phyloP scores from a whole-genome alignment of 768 basidiomycete genomes.

The Russula emetica region DNA sequence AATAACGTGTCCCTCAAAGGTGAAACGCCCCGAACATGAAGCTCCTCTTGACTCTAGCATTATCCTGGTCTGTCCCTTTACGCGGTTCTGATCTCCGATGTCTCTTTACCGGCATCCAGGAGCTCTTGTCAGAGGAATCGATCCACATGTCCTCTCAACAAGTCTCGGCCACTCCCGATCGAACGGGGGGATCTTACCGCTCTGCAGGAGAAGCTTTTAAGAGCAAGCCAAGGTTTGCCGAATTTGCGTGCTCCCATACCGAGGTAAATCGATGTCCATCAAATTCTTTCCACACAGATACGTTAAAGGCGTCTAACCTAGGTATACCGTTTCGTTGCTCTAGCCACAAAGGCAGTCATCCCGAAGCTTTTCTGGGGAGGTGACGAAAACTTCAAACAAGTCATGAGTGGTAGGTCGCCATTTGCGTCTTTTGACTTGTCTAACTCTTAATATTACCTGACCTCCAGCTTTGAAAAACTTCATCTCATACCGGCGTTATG shows the following conservation, averaged over 20 bases:
- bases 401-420: conserved; percentile 46
- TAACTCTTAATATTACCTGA: neutral
- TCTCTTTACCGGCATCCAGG: conserved; percentile 40
- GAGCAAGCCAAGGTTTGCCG: conserved; percentile 70
- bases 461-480: conserved; percentile 66
- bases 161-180: conserved; percentile 36
- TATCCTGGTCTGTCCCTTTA: conserved; percentile 50
- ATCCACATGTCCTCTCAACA: conserved; percentile 53
- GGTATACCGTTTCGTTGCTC: conserved; percentile 66
- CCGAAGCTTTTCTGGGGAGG: conserved; percentile 80
- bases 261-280: conserved; percentile 47
- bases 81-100: conserved; percentile 4
- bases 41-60: conserved; percentile 53
- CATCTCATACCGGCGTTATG: conserved; percentile 72
- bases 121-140: conserved; percentile 70
- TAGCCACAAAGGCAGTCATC: conserved; percentile 64
- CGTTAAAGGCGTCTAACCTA: conserved; percentile 31
- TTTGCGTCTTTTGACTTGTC: neutral
- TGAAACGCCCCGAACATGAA: conserved; percentile 36
- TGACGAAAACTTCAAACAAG: conserved; percentile 52
- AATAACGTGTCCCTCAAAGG: conserved; percentile 75
- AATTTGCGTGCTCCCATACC: conserved; percentile 61
- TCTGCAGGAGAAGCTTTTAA: conserved; percentile 39
- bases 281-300: neutral
- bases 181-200: conserved; percentile 51